phyloP scores from a whole-genome alignment of 2,329 filamentous ascomycete species.

The Aspergillus hortae region DNA sequence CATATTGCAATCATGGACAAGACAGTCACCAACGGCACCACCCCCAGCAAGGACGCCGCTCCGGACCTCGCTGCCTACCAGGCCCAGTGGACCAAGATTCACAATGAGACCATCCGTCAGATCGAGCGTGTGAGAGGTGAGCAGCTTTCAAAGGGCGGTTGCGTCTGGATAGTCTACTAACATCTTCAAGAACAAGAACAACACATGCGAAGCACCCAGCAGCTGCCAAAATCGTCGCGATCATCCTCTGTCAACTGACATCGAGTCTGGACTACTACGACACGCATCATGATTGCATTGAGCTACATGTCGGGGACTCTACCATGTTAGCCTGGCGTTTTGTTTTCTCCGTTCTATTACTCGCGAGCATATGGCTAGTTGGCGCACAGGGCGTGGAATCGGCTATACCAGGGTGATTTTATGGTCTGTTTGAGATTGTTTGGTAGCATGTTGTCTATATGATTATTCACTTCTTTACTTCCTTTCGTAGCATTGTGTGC shows the following conservation, averaged over 20 bases:
- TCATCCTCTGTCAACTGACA: not conserved
- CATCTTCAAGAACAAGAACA: slow-evolving; percentile 1
- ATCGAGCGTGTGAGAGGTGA: slow-evolving; percentile 13
- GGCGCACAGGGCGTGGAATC: not conserved
- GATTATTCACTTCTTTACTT: not conserved
- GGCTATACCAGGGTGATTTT: not conserved
- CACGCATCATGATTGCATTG: not conserved
- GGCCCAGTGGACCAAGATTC: slow-evolving; percentile 14
- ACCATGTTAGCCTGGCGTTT: not conserved
- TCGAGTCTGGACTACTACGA: not conserved
- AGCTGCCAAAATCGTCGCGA: not conserved
- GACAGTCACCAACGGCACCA: not conserved
- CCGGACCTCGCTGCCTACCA: slow-evolving; percentile 12
- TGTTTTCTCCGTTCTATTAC: not conserved
- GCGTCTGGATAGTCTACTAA: not conserved
- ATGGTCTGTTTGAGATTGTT: too few species aligned
- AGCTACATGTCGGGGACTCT: not conserved
- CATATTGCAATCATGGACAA: slow-evolving; percentile 3
- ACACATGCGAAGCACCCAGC: not conserved
- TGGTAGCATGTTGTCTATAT: not conserved
- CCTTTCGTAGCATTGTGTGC: not conserved
- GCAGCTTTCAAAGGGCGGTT: not conserved
- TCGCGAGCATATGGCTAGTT: not conserved
- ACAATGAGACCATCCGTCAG: slow-evolving; percentile 14
- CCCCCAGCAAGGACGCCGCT: not conserved